A percentile compares a stretch with the other conserved stretches of the same genome.
These are phyloP conservation scores for Neonectria faginata DNA, from an alignment of 2,329 filamentous ascomycete genomes.

Conservation along the genomic window DNA sequence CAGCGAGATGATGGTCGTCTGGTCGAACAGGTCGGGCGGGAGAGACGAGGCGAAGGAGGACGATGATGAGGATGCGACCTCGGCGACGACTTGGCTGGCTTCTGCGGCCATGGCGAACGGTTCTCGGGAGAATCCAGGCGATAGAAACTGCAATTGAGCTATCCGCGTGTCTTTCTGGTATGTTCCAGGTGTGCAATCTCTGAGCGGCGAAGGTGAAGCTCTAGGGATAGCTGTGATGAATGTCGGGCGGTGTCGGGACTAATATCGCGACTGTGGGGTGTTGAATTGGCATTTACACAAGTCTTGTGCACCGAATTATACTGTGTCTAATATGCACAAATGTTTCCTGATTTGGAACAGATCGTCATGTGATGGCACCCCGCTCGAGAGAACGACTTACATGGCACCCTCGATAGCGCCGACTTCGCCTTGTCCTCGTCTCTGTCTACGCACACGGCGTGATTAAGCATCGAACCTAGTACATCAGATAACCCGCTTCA, in stretches of 20 bases:
- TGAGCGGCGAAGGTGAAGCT: background rate
- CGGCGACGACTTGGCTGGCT: slow-evolving; percentile 24
- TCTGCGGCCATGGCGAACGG: slow-evolving; percentile 28
- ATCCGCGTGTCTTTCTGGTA: background rate
- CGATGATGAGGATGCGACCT: background rate
- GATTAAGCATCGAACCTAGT: background rate
- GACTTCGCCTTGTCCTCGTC: too few species aligned
- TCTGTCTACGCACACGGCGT: too few species aligned
- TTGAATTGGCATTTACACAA: background rate
- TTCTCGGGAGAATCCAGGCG: background rate
- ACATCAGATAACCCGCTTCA: background rate
- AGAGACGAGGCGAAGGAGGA: slow-evolving; percentile 47
- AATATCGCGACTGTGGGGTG: background rate
- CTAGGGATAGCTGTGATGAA: background rate
- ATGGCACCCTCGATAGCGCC: too few species aligned
- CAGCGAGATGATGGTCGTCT: slow-evolving; percentile 70
- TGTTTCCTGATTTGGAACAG: too few species aligned
- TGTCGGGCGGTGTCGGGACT: slow-evolving; percentile 1
- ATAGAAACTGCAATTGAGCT: background rate
- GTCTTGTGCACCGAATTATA: too few species aligned
- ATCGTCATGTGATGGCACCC: too few species aligned
- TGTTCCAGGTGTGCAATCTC: background rate
- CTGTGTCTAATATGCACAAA: background rate
- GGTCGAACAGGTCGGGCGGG: slow-evolving; percentile 69
- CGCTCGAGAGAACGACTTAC: too few species aligned